Conservation (phyloP, 805 yeast species). For the Myxozyma kluyveri region DNA sequence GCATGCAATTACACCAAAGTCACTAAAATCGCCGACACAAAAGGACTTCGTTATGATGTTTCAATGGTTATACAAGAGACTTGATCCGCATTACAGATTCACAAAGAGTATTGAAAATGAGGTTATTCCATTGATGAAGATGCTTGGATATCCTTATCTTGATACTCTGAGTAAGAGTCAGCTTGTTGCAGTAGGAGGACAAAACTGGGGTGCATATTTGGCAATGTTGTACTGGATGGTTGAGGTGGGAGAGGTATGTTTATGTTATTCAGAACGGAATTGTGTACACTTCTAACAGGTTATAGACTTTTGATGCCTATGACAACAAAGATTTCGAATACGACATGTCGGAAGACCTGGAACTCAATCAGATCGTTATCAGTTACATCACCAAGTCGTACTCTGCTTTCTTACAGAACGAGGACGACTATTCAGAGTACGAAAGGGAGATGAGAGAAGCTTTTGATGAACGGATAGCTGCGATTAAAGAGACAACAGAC, state of each 20-base stretch:
- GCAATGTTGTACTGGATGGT: constrained; percentile 85
- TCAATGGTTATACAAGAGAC: constrained; percentile 70
- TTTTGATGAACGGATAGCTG: constrained; percentile 51
- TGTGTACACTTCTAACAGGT: background rate
- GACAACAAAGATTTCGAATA: constrained; percentile 40
- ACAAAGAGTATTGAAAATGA: constrained; percentile 70
- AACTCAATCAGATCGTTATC: constrained; percentile 52
- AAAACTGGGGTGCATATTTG: constrained; percentile 74
- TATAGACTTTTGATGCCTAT: constrained; percentile 42
- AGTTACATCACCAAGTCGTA: constrained; percentile 67
- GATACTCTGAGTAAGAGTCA: constrained; percentile 80
- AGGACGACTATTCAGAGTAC: constrained; percentile 58
- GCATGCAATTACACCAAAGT: constrained; percentile 62
- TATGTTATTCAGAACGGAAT: background rate
- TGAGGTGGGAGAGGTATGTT: constrained; percentile 43
- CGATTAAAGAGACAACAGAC: constrained; percentile 49
- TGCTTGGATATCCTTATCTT: constrained; percentile 72
- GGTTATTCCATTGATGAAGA: constrained; percentile 62
- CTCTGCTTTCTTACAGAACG: constrained; percentile 59
- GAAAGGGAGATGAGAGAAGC: constrained; percentile 56
- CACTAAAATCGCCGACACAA: constrained; percentile 77
- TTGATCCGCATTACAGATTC: constrained; percentile 78
- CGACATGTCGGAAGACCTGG: constrained; percentile 43
- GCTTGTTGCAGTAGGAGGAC: constrained; percentile 85
- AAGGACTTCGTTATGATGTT: constrained; percentile 77